phyloP scores from a whole-genome alignment of 495 filamentous ascomycete genomes.

The Annulohypoxylon moriforme region DNA sequence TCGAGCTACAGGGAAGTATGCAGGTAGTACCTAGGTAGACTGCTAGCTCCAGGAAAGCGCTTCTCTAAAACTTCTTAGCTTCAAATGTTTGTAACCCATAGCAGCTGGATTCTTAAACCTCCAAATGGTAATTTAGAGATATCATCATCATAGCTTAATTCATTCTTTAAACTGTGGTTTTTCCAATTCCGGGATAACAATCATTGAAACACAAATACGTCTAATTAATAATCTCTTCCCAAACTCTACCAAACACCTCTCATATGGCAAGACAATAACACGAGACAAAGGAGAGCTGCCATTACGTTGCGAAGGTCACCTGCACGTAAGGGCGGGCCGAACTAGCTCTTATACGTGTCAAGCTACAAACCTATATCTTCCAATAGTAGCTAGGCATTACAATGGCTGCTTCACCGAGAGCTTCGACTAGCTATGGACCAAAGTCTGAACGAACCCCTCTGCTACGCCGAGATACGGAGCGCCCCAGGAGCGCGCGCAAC shows the following conservation, averaged over 20 bases:
- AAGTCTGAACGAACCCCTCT: constrained; percentile 53
- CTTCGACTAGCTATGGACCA: constrained; percentile 31
- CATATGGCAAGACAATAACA: constrained; percentile 38
- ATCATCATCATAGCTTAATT: constrained; percentile 13
- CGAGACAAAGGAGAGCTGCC: constrained; percentile 14
- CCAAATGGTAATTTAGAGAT: not conserved
- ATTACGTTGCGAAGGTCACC: not conserved
- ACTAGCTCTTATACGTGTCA: constrained; percentile 6
- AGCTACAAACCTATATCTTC: not conserved
- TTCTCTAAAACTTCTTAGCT: constrained; percentile 25
- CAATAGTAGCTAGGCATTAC: not conserved
- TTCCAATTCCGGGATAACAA: not conserved
- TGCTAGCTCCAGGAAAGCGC: constrained; percentile 19
- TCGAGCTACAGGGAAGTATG: constrained; percentile 18
- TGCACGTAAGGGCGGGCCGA: not conserved
- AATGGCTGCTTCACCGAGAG: constrained; percentile 43
- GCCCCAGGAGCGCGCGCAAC: constrained; percentile 52
- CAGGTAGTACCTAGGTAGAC: not conserved
- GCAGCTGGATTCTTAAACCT: not conserved
- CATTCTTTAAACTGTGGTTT: not conserved
- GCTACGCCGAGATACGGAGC: constrained; percentile 51
- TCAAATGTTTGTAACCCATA: constrained; percentile 5
- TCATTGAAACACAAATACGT: not conserved
- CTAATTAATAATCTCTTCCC: not conserved
- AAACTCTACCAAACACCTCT: not conserved